phyloP scores from a whole-genome alignment of 2,329 filamentous ascomycete species.

The Pseudocercospora vitis region DNA sequence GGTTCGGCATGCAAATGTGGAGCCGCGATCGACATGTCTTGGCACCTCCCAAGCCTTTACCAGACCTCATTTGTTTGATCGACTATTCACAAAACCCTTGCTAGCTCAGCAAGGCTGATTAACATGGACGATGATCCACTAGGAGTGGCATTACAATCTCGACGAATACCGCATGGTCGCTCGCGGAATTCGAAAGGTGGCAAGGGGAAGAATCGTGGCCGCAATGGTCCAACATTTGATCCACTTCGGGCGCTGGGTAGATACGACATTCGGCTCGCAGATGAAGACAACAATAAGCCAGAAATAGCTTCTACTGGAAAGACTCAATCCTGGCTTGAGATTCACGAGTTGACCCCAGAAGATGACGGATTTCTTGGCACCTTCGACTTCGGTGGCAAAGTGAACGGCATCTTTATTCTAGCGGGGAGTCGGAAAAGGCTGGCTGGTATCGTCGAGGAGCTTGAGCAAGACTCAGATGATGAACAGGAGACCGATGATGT shows the following conservation, averaged over 20 bases:
- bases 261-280: constrained; percentile 3
- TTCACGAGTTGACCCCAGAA: constrained; percentile 10
- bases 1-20: too few species aligned
- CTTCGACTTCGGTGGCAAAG: neutral
- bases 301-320: neutral
- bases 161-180: constrained; percentile 7
- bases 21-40: too few species aligned
- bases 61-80: too few species aligned
- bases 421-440: constrained; percentile 9
- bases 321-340: neutral
- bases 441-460: neutral
- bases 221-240: constrained; percentile 10
- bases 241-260: constrained; percentile 9
- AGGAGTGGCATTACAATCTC: neutral
- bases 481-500: neutral
- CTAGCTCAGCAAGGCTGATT: neutral
- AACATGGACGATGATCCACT: constrained; percentile 5
- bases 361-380: constrained; percentile 11
- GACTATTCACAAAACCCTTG: too few species aligned
- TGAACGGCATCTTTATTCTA: constrained; percentile 2
- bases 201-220: neutral
- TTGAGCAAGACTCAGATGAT: constrained; percentile 5
- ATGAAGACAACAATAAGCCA: neutral
- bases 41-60: too few species aligned
- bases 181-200: constrained; percentile 3